phyloP scores from a whole-genome alignment of 805 yeast species.

The Hanseniaspora valbyensis region DNA sequence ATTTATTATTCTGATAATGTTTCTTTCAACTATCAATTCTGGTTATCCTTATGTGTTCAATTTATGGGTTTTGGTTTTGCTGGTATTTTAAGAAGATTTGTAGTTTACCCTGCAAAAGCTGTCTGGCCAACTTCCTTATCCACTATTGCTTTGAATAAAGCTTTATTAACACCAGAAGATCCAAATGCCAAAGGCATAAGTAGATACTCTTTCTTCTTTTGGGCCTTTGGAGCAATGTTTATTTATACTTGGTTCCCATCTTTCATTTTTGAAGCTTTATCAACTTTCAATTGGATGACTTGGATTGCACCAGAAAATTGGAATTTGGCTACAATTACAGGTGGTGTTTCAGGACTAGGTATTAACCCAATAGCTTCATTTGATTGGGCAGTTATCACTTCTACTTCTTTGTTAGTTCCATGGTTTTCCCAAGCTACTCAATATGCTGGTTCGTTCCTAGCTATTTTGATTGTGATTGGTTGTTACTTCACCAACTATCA shows the following conservation, averaged over 20 bases:
- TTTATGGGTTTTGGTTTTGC: slow-evolving; percentile 57
- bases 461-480: slow-evolving; percentile 29
- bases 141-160: slow-evolving; percentile 45
- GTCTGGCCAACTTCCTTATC: slow-evolving; percentile 58
- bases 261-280: slow-evolving; percentile 48
- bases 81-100: slow-evolving; percentile 46
- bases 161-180: slow-evolving; percentile 35
- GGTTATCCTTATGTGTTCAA: slow-evolving; percentile 47
- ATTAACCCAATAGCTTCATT: slow-evolving; percentile 44
- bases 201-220: slow-evolving; percentile 38
- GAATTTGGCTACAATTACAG: slow-evolving; percentile 49
- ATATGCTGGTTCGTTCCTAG: slow-evolving; percentile 29
- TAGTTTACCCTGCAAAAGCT: slow-evolving; percentile 50
- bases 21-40: slow-evolving; percentile 38
- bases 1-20: slow-evolving; percentile 27
- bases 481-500: slow-evolving; percentile 41
- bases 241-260: slow-evolving; percentile 60
- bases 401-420: slow-evolving; percentile 35
- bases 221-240: slow-evolving; percentile 35
- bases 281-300: slow-evolving; percentile 42
- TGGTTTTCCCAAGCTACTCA: slow-evolving; percentile 31
- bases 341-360: slow-evolving; percentile 38
- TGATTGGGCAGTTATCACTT: slow-evolving; percentile 39
- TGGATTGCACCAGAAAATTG: slow-evolving; percentile 32
- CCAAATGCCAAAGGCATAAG: slow-evolving; percentile 29